Conservation (phyloP, 1,284 basidiomycete species). For the Cronartium ribicola region DNA sequence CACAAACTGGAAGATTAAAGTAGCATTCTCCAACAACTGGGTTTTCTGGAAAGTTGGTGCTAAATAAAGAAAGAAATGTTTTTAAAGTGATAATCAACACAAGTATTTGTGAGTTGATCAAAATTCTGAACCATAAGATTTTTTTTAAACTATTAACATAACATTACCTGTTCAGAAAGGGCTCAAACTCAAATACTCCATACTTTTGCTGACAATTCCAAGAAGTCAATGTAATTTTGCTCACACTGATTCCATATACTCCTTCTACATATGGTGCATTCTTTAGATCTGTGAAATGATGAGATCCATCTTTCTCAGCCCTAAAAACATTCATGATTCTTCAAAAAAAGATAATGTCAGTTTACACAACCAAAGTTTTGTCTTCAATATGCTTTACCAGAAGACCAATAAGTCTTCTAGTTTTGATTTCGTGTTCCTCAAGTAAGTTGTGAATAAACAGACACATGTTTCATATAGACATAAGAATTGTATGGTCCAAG, state of each 20-base stretch:
- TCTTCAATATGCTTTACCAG: no score
- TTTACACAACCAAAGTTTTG: no score
- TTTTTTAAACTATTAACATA: no score
- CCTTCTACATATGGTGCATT: conserved; percentile 13
- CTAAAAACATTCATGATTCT: conserved; percentile 34
- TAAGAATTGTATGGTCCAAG: no score
- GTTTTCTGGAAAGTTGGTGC: background rate
- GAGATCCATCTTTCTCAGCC: conserved; percentile 2
- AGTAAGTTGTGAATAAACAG: no score
- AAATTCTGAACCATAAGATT: no score
- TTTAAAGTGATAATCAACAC: background rate
- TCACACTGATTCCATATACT: conserved; percentile 31
- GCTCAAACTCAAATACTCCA: conserved; percentile 32
- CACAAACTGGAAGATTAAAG: conserved; percentile 36
- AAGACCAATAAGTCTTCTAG: no score
- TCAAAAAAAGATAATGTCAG: background rate
- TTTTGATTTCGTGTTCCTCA: no score
- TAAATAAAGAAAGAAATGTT: background rate
- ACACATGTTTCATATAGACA: no score
- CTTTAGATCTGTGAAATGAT: background rate
- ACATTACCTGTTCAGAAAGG: conserved; percentile 9
- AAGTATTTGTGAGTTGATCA: no score
- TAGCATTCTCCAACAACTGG: conserved; percentile 11
- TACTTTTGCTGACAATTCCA: conserved; percentile 41
- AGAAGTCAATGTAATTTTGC: conserved; percentile 18